Evolutionary conservation across 345 rosid species (phyloP).

Genomic region (Cardamine chenopodiifolia): DNA sequence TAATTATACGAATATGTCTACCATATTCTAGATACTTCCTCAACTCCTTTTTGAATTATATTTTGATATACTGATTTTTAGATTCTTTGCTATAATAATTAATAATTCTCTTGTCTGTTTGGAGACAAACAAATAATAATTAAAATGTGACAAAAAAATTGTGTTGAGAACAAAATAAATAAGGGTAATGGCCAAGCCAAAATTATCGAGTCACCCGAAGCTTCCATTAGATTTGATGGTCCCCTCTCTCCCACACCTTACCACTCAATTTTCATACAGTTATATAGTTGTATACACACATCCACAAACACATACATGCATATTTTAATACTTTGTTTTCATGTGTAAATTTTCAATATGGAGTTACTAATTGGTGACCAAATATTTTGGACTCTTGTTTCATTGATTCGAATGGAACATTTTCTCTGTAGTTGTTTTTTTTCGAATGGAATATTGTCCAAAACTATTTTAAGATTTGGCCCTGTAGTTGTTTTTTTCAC

Average conservation of each 20-base stretch:
- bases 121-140: neutral
- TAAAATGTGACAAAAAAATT: neutral
- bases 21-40: neutral
- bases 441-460: neutral
- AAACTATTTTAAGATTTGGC: neutral
- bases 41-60: neutral
- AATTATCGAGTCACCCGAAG: conserved; percentile 33
- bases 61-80: neutral
- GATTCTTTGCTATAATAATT: neutral
- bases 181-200: conserved; percentile 5
- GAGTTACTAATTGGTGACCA: conserved; percentile 23
- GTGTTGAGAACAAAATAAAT: neutral
- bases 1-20: neutral
- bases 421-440: neutral
- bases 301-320: conserved; percentile 2
- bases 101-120: neutral
- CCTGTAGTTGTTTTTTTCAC: neutral
- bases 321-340: conserved; percentile 2
- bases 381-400: conserved; percentile 5
- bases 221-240: conserved; percentile 42
- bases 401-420: conserved; percentile 1
- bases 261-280: conserved; percentile 1
- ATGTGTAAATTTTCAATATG: conserved; percentile 1
- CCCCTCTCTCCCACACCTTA: conserved; percentile 25
- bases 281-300: neutral